These are phyloP conservation scores for Penicillium sp. DNA, from an alignment of 2,329 filamentous ascomycete genomes.

Conservation along the genomic window DNA sequence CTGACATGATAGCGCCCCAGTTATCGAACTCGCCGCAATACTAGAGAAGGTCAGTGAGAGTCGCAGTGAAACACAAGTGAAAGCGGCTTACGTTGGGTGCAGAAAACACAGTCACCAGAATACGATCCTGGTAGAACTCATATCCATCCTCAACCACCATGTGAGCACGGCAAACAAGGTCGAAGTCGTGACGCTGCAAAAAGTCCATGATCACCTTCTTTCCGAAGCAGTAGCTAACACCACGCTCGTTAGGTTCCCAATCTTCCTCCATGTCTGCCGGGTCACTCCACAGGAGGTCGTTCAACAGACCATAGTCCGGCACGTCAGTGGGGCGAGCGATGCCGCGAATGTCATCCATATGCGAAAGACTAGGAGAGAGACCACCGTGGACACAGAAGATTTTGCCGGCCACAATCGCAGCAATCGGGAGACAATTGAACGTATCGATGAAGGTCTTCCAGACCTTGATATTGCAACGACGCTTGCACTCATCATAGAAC, in stretches of 20 bases:
- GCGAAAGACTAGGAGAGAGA: constrained; percentile 77
- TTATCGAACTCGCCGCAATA: constrained; percentile 99
- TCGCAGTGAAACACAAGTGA: neutral
- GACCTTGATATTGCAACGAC: constrained; percentile 88
- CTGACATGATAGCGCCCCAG: constrained; percentile 98
- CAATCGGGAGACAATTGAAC: constrained; percentile 91
- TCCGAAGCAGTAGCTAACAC: constrained; percentile 96
- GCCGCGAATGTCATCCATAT: constrained; percentile 97
- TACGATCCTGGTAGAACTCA: constrained; percentile 93
- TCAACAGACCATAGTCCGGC: constrained; percentile 88
- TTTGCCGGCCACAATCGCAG: constrained; percentile 91
- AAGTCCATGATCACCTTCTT: constrained; percentile 98
- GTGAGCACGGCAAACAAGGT: constrained; percentile 90
- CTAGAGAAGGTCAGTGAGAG: constrained; percentile 40
- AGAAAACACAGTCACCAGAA: constrained; percentile 93
- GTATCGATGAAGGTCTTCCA: constrained; percentile 98
- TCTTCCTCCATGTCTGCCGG: constrained; percentile 96
- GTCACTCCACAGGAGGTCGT: constrained; percentile 94
- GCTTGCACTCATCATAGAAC: constrained; percentile 97
- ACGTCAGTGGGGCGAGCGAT: constrained; percentile 95
- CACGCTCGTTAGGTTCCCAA: constrained; percentile 94
- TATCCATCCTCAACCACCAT: constrained; percentile 99
- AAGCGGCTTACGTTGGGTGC: constrained; percentile 74
- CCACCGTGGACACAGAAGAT: constrained; percentile 97
- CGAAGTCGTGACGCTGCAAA: constrained; percentile 86